A percentile compares a stretch with the other conserved stretches of the same genome.
Evolutionary conservation across 1,284 basidiomycete genomes (phyloP).

Genomic region (Porogramme epimiltina): DNA sequence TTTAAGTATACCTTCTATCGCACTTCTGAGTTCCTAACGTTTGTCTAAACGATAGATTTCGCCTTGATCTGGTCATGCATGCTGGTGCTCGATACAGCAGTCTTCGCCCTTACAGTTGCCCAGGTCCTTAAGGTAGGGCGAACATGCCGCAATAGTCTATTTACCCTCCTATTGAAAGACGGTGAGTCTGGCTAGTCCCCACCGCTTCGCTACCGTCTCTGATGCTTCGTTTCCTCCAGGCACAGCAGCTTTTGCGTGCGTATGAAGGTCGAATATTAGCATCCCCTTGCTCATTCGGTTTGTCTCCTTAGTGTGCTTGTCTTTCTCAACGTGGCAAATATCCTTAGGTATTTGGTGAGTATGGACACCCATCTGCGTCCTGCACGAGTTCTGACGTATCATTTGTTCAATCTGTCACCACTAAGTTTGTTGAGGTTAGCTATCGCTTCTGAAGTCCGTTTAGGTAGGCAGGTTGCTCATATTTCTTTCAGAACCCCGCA

Average conservation of each 20-base stretch:
- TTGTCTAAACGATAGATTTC: background rate
- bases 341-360: slow-evolving; percentile 8
- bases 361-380: background rate
- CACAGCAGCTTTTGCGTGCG: slow-evolving; percentile 5
- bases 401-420: too few species aligned
- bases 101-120: slow-evolving; percentile 9
- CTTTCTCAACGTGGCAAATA: slow-evolving; percentile 6
- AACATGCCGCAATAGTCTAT: slow-evolving; percentile 3
- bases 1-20: background rate
- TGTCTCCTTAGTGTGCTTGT: slow-evolving; percentile 2
- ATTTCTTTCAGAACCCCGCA: background rate
- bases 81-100: slow-evolving; percentile 1
- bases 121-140: background rate
- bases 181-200: slow-evolving; percentile 1
- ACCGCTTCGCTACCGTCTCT: background rate
- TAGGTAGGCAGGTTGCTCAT: background rate
- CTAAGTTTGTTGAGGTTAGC: too few species aligned
- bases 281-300: background rate
- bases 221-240: background rate
- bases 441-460: background rate
- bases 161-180: slow-evolving; percentile 6
- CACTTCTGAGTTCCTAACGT: too few species aligned
- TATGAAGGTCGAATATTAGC: background rate
- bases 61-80: slow-evolving; percentile 4
- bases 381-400: background rate